phyloP scores from a whole-genome alignment of 1,139 yeast species.

The Pichia terricola region DNA sequence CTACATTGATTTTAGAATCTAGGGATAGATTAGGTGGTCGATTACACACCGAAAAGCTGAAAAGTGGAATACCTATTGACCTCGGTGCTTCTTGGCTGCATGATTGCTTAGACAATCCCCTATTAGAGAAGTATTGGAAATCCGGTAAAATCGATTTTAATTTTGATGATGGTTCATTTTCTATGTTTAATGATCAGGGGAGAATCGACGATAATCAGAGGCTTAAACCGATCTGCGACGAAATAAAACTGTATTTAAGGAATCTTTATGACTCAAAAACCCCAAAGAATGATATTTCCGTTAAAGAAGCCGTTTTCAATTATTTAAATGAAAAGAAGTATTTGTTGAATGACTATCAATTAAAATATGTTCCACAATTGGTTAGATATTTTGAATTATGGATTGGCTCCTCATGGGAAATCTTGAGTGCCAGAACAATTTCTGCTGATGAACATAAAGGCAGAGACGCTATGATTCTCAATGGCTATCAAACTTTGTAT shows the following conservation, averaged over 20 bases:
- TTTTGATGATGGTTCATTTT: conserved; percentile 39
- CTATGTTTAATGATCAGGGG: conserved; percentile 16
- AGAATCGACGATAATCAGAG: conserved; percentile 15
- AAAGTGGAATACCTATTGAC: conserved; percentile 35
- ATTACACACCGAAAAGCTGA: conserved; percentile 28
- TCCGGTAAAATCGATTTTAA: conserved; percentile 27
- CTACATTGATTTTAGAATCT: conserved; percentile 38
- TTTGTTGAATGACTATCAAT: conserved; percentile 44
- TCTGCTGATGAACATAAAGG: conserved; percentile 26
- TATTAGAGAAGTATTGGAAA: conserved; percentile 45
- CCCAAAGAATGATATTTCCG: conserved; percentile 30
- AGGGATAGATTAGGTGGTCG: conserved; percentile 52
- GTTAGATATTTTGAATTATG: conserved; percentile 53
- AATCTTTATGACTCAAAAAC: conserved; percentile 35
- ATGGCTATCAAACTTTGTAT: conserved; percentile 50
- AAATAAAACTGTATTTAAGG: conserved; percentile 49
- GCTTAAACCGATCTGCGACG: conserved; percentile 40
- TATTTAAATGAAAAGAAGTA: conserved; percentile 38
- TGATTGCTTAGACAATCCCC: conserved; percentile 57
- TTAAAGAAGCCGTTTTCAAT: conserved; percentile 23
- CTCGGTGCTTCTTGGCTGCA: conserved; percentile 90
- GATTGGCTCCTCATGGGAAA: conserved; percentile 65
- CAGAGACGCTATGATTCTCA: conserved; percentile 55
- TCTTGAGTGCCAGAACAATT: conserved; percentile 31
- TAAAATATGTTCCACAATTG: conserved; percentile 36